Percentiles rank a stretch among this genome's conserved stretches.
These are phyloP conservation scores for Arthrobotrys sphaeroides DNA, from an alignment of 2,329 filamentous ascomycete genomes.

Conservation along the genomic window DNA sequence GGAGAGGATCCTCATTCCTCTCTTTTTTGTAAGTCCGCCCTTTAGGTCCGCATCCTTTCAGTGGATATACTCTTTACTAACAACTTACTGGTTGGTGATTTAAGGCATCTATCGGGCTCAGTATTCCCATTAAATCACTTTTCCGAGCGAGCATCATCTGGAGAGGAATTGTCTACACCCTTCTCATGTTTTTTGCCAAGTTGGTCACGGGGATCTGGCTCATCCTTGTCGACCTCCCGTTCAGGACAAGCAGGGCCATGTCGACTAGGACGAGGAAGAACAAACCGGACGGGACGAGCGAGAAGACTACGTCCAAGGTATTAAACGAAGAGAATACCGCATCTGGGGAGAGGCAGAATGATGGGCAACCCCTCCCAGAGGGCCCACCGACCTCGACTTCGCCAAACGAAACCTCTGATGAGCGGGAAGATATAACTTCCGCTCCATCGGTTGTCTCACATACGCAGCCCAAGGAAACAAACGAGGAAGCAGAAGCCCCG, in stretches of 20 bases:
- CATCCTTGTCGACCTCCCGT: slow-evolving; percentile 59
- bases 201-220: slow-evolving; percentile 71
- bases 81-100: background rate
- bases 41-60: background rate
- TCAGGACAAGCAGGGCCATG: slow-evolving; percentile 57
- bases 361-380: background rate
- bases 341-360: background rate
- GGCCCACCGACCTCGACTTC: background rate
- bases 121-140: slow-evolving; percentile 77
- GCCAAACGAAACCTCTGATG: background rate
- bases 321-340: background rate
- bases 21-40: slow-evolving; percentile 72
- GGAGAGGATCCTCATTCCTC: slow-evolving; percentile 70
- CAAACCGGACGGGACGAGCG: background rate
- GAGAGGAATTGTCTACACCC: slow-evolving; percentile 76
- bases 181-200: slow-evolving; percentile 75
- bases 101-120: slow-evolving; percentile 75
- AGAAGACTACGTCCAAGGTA: background rate
- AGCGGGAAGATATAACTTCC: background rate
- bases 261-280: background rate
- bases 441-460: too few relatives aligned
- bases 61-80: background rate
- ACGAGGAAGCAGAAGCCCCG: too few relatives aligned
- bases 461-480: too few relatives aligned
- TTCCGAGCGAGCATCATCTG: slow-evolving; percentile 73